A percentile compares a stretch with the other conserved stretches of the same genome.
Conservation (phyloP, 2,329 filamentous ascomycete genomes). For the Pseudopyricularia cyperi region DNA sequence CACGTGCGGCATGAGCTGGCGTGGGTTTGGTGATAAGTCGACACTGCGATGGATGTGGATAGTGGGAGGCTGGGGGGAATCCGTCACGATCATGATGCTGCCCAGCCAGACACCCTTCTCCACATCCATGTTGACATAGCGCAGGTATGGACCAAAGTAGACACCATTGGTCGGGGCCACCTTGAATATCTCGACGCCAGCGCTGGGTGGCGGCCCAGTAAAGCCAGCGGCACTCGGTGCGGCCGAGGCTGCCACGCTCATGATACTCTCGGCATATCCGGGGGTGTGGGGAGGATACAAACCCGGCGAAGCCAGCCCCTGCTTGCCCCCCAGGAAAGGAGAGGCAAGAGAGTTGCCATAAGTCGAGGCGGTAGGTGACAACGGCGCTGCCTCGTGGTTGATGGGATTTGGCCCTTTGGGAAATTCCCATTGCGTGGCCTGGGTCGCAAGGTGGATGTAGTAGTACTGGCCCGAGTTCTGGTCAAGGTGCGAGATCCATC, state of each 20-base stretch:
- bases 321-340: slow-evolving; percentile 52
- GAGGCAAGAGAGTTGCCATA: slow-evolving; percentile 64
- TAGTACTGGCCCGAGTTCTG: slow-evolving; percentile 96
- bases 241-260: slow-evolving; percentile 63
- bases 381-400: slow-evolving; percentile 65
- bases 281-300: slow-evolving; percentile 73
- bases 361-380: slow-evolving; percentile 69
- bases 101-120: slow-evolving; percentile 85
- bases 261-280: slow-evolving; percentile 73
- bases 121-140: slow-evolving; percentile 95
- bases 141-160: slow-evolving; percentile 91
- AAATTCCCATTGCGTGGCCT: slow-evolving; percentile 98
- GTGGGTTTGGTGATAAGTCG: slow-evolving; percentile 84
- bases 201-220: slow-evolving; percentile 72
- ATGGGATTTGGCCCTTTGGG: slow-evolving; percentile 89
- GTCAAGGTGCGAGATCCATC: slow-evolving; percentile 95
- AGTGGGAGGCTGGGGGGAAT: slow-evolving; percentile 82
- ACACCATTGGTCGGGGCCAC: slow-evolving; percentile 89
- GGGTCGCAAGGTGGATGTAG: slow-evolving; percentile 90
- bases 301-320: slow-evolving; percentile 58
- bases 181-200: slow-evolving; percentile 89
- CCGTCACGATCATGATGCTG: slow-evolving; percentile 85
- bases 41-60: slow-evolving; percentile 88
- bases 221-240: slow-evolving; percentile 73
- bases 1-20: slow-evolving; percentile 67